Base-by-base conservation (phyloP, 1,284 basidiomycete genomes). In the Sphagnurus paluster region DNA sequence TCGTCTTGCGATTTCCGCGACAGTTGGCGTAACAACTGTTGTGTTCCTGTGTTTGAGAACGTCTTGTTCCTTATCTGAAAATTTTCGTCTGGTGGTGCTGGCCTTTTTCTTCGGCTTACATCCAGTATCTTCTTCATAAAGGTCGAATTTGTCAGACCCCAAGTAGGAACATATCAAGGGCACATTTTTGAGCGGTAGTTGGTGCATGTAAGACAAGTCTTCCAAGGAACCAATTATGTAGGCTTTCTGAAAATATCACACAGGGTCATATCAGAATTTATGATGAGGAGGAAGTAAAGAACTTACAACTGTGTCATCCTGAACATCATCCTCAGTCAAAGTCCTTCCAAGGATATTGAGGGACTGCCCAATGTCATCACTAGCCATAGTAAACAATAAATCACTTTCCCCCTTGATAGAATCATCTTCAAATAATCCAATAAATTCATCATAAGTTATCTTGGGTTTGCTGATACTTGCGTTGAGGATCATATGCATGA, bases 21-120 rank as follows among this genome's bases (percentile, higher is more conserved):
- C 75, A 25, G 66, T 59, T 0, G 77, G 68, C 1, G 80, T 82
- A 11, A 82, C 72, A 23, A 77, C 69, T 10, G 80, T 74, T 24
- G 56, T 52, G 47, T 65, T 71, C 20, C 63, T 59, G 48, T 74
- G 67, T 50, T 67, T 65, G 25, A 72, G 62, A 30, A 73, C 66
- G 36, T 65, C 64, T 39, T 60, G 64, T 51, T 74, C 71, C 34
- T 52, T 48, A 37, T 62, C 56, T 2, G 24, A 19, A n/a, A 43
- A 30, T 26, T 20, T 21, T 13, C 24, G 26, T 39, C 24, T 2
- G 17, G 33, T 10, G 5, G 35, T 8, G 25, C 42, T 16, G 39
- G 33, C 14, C 34, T 51, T 8, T 30, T 4, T 23, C 39, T 49
- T 16, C 7, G 17, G 32, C 14, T 35, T 11, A n/a, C n/a, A n/a